Evolutionary conservation across 202 grass and related monocot species (phyloP), one percentile per base, ranked within the genome.

Genomic region (Digitaria exilis): DNA sequence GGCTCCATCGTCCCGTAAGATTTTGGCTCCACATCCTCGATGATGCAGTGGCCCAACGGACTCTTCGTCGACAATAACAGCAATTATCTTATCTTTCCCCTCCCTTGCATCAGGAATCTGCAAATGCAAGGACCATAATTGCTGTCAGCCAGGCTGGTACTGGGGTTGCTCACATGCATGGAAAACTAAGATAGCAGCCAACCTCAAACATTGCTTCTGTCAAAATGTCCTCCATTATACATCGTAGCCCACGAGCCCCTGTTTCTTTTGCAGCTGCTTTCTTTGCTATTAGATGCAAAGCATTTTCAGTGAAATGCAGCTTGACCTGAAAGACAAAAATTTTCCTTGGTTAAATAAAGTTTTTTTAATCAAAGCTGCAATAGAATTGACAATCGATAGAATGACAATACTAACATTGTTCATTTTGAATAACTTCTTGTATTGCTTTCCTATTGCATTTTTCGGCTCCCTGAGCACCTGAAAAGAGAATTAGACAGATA

Each of bases 151-250:
- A 15, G 25, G 9, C 32, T 44, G 78, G 21, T 80, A 69, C 6
- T 35, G n/a, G n/a, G n/a, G 7, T 74, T 51, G 77, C 3, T 21
- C 41, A 67, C 17, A 41, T 67, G 43, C 14, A 54, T n/a, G 51
- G 0, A 2, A 37, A 45, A 61, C 44, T 13, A 52, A 83, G 37
- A 17, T 66, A 42, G 9, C 51, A 78, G 45, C 30, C 17, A 91
- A 91, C 89, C 89, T 91, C 89, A 81, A 88, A 85, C 85, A 88
- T 91, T 44, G 89, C 82, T 88, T 91, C 85, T 35, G 85, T 91
- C 57, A 88, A 74, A 78, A 85, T 82, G 35, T 84, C 49, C 67
- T 91, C 89, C 65, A 88, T 54, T 68, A 82, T 82, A 24, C 72
- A 88, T 24, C 85, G 65, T 21, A 91, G 65, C 0, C 82, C 85